Conservation (phyloP, 495 filamentous ascomycete species). For the Podospora pseudoanserina region DNA sequence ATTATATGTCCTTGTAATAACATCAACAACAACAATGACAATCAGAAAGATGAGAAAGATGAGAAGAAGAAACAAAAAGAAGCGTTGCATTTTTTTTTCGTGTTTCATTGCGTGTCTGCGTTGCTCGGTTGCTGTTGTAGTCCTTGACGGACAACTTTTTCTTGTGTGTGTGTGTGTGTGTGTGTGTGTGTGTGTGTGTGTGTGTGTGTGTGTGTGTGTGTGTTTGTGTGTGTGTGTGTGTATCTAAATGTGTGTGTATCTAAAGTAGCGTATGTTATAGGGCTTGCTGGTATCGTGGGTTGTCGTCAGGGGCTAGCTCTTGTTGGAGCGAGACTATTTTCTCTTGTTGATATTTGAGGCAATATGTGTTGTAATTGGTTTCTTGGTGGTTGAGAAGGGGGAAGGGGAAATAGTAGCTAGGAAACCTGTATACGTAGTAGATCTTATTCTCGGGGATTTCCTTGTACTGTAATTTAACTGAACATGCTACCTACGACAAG, state of each 20-base stretch:
- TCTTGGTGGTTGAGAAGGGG: too few relatives aligned
- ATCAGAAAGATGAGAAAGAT: not conserved
- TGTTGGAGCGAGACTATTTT: too few relatives aligned
- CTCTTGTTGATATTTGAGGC: too few relatives aligned
- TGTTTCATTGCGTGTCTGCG: not conserved
- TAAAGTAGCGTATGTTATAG: not conserved
- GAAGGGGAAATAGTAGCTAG: too few relatives aligned
- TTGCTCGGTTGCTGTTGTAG: not conserved
- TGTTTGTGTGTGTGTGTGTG: not conserved
- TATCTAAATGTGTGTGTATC: not conserved
- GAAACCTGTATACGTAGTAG: too few relatives aligned
- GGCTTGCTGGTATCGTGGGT: not conserved
- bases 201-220: not conserved
- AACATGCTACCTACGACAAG: too few relatives aligned
- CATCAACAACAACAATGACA: not conserved
- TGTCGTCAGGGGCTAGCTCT: not conserved
- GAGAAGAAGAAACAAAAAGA: slow-evolving; percentile 1
- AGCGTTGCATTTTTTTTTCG: not conserved
- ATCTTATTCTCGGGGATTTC: too few relatives aligned
- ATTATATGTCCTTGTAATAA: slow-evolving; percentile 5
- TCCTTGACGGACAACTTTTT: too few relatives aligned
- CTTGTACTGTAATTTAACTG: too few relatives aligned
- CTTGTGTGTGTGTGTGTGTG: not conserved
- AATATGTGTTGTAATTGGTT: too few relatives aligned
- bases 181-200: not conserved